Evolutionary conservation across 31 red algal genomes (phyloP), one percentile per base, ranked within the genome.

Genomic region (Asparagopsis taxiformis): DNA sequence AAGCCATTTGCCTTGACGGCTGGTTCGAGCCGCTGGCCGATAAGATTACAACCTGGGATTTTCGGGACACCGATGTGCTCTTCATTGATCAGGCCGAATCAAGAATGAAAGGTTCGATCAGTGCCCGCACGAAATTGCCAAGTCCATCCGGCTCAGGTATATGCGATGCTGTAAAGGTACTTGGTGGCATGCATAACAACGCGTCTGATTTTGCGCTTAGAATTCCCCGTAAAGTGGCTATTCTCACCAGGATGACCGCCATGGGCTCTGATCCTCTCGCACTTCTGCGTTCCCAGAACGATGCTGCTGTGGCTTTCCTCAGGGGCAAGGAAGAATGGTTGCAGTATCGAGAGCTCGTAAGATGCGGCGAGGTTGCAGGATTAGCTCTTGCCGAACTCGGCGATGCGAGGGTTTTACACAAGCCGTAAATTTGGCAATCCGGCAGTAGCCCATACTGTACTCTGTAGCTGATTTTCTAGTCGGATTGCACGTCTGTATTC

Each of bases 141-240:
- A 7, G 30, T 13, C 50, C 59, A 53, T 36, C 34, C 25, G 51
- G 32, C 23, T 15, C 37, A 20, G 75, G 33, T 1, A 80, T 33
- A 0, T 43, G 51, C 1, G 75, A 80, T 68, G 63, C 62, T 17
- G 80, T 84, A 25, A 51, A 51, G 38, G 38, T 72, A 33, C 16
- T 76, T 16, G 82, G 62, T 8, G 70, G 59, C 5, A 39, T 62
- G 44, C 82, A 87, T 55, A 75, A 87, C 62, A 87, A 87, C 55
- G 51, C 70, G 37, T 87, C 82, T 38, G 82, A 87, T 61, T 87
- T 87, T 63, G 58, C 82, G 46, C 20, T 87, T 15, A 26, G 70
- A 3, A 34, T 87, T 2, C 82, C 82, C 25, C 30, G 34, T 16
- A 29, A 15, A 36, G 35, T 77, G 41, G 59, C 70, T 10, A 35